Evolutionary conservation across 2,329 filamentous ascomycete species (phyloP).

Genomic region (Talaromyces sp.): DNA sequence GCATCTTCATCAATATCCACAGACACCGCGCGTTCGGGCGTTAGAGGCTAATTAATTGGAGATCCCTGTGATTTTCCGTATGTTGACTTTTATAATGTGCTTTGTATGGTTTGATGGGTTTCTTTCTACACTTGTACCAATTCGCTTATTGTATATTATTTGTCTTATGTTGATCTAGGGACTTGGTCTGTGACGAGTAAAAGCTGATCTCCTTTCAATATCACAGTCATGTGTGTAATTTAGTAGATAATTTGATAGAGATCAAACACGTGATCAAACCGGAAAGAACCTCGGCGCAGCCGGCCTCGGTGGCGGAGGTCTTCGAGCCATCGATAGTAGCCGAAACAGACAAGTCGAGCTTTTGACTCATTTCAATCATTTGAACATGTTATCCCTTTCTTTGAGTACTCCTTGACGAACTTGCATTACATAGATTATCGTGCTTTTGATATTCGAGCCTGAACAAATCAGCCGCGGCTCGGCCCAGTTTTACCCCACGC

Average conservation of each 20-base stretch:
- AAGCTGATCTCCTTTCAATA: neutral
- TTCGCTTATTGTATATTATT: constrained; percentile 9
- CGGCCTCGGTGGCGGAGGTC: constrained; percentile 3
- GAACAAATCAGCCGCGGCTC: neutral
- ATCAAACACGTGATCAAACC: constrained; percentile 1
- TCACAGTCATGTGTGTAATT: neutral
- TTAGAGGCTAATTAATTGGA: neutral
- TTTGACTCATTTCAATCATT: neutral
- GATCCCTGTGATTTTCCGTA: neutral
- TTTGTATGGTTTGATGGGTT: neutral
- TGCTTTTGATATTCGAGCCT: neutral
- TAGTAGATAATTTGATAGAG: neutral
- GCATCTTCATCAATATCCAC: neutral
- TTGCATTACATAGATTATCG: neutral
- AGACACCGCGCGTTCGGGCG: neutral
- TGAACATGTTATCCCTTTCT: neutral
- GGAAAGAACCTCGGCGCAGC: constrained; percentile 5
- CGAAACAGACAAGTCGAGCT: neutral
- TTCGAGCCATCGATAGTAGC: neutral
- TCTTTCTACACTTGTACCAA: neutral
- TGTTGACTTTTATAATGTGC: constrained; percentile 5
- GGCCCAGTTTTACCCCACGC: constrained; percentile 2
- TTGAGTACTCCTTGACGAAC: neutral
- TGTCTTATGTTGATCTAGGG: neutral
- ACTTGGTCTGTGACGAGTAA: neutral